A percentile compares a stretch with the other conserved stretches of the same genome.
These are phyloP conservation scores for Drechslerella dactyloides DNA, from an alignment of 2,329 filamentous ascomycete genomes.

Conservation along the genomic window DNA sequence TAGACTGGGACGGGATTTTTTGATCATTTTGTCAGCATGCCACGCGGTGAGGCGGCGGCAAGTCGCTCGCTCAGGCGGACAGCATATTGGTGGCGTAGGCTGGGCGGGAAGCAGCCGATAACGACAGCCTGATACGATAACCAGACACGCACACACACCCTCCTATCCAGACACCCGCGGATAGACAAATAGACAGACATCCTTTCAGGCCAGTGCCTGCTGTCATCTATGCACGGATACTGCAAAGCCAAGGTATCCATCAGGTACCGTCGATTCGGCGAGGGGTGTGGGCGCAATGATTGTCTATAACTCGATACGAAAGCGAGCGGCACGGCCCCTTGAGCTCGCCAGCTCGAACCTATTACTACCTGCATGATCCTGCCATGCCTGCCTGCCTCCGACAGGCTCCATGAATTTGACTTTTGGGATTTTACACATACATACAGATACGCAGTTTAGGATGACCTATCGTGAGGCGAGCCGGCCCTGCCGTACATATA, in stretches of 20 bases:
- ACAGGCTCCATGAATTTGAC: no score
- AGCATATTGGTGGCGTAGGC: slow-evolving; percentile 10
- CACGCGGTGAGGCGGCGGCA: slow-evolving; percentile 37
- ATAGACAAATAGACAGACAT: slow-evolving; percentile 11
- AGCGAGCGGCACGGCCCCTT: slow-evolving; percentile 47
- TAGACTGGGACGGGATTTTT: background rate
- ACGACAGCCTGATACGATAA: no score
- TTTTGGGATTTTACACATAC: no score
- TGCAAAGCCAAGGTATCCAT: slow-evolving; percentile 21
- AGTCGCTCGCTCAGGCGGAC: slow-evolving; percentile 2
- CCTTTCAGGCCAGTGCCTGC: background rate
- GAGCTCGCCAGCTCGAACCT: slow-evolving; percentile 22
- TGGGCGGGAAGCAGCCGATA: slow-evolving; percentile 17
- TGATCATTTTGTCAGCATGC: slow-evolving; percentile 2
- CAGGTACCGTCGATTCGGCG: slow-evolving; percentile 22
- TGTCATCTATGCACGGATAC: background rate
- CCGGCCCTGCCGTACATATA: no score
- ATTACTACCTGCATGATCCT: background rate
- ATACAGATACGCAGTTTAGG: no score
- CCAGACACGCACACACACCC: background rate
- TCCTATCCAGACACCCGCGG: slow-evolving; percentile 6
- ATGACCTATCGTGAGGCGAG: no score
- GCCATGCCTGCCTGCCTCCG: no score
- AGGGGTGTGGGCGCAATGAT: background rate
- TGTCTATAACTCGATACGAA: slow-evolving; percentile 45